phyloP scores from a whole-genome alignment of 2,329 filamentous ascomycete species.

The Fusarium sp. region DNA sequence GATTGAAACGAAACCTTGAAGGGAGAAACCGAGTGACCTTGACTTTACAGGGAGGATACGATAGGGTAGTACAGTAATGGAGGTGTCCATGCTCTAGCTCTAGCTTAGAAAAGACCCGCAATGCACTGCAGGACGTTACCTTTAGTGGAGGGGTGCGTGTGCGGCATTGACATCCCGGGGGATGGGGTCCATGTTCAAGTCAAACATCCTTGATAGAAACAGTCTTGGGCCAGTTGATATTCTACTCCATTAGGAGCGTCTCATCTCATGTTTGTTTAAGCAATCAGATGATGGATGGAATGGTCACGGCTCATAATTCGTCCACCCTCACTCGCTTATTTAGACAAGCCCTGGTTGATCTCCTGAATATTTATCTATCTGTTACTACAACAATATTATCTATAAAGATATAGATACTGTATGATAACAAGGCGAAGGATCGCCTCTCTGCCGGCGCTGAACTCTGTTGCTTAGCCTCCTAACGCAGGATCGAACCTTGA shows the following conservation, averaged over 20 bases:
- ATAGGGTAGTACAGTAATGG: neutral
- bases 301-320: constrained; percentile 11
- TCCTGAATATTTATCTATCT: constrained; percentile 16
- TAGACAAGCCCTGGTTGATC: neutral
- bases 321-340: neutral
- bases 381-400: neutral
- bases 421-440: constrained; percentile 16
- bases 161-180: constrained; percentile 39
- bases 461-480: constrained; percentile 38
- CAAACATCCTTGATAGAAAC: neutral
- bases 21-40: constrained; percentile 5
- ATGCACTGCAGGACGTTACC: constrained; percentile 9
- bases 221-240: neutral
- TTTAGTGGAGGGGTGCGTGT: constrained; percentile 32
- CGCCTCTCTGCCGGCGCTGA: constrained; percentile 30
- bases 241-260: constrained; percentile 2
- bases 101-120: neutral
- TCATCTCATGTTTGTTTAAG: constrained; percentile 24
- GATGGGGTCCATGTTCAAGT: constrained; percentile 21
- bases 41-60: neutral
- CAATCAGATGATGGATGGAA: constrained; percentile 32
- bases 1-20: constrained; percentile 32
- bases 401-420: constrained; percentile 5
- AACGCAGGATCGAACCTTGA: constrained; percentile 35
- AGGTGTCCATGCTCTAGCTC: neutral